A percentile compares a stretch with the other conserved stretches of the same genome.
Conservation (phyloP, 108 stramenopile species). For the Bacterosira constricta region DNA sequence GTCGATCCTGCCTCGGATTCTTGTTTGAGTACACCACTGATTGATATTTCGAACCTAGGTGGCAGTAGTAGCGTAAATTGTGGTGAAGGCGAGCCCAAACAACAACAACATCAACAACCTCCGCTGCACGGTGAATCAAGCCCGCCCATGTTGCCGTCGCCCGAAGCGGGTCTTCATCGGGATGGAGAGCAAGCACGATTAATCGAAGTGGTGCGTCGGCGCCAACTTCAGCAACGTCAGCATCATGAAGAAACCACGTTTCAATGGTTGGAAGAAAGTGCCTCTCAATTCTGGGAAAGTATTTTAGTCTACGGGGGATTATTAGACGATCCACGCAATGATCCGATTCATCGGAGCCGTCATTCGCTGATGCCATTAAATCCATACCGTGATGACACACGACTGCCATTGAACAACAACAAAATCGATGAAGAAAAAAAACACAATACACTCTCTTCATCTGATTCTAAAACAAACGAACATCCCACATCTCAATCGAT, state of each 20-base stretch:
- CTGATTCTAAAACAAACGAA: background rate
- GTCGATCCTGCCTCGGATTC: background rate
- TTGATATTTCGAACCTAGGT: constrained; percentile 17
- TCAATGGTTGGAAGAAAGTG: constrained; percentile 11
- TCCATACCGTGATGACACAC: constrained; percentile 16
- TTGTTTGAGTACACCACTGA: constrained; percentile 8
- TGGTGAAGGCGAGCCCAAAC: background rate
- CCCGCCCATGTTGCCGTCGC: background rate
- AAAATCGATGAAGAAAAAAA: background rate
- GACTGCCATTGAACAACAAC: background rate
- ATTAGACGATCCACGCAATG: background rate
- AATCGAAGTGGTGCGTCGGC: constrained; percentile 29
- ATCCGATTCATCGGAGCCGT: background rate
- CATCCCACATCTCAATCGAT: background rate
- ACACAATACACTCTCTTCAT: background rate
- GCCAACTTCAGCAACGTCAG: constrained; percentile 23
- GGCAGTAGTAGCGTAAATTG: background rate
- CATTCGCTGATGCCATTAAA: constrained; percentile 9
- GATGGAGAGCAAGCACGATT: constrained; percentile 47
- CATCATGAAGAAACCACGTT: constrained; percentile 9
- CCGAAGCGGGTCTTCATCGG: constrained; percentile 40
- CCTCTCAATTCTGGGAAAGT: background rate
- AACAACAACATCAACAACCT: background rate
- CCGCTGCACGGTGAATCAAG: too few species aligned
- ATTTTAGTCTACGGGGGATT: constrained; percentile 2